Evolutionary conservation across 1,139 yeast species (phyloP).

Genomic region (Chernovozyma aurita): DNA sequence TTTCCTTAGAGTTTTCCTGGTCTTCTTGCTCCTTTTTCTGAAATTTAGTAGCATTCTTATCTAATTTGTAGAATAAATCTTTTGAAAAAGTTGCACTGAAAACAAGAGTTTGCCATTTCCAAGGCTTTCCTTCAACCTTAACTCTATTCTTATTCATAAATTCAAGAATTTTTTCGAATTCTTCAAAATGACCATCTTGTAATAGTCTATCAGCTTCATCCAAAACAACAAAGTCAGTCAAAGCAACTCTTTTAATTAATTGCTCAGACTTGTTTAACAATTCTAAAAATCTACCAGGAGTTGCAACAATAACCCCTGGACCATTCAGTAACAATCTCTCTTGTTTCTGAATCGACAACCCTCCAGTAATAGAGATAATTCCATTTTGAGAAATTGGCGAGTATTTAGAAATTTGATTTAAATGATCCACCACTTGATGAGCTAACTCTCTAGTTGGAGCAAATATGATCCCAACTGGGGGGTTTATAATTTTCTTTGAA

Average conservation of each 20-base stretch:
- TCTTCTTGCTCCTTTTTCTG: slow-evolving; percentile 25
- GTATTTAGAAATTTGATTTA: slow-evolving; percentile 55
- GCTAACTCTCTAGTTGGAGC: slow-evolving; percentile 97
- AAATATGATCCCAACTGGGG: slow-evolving; percentile 76
- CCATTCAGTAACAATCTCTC: slow-evolving; percentile 68
- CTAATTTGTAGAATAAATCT: slow-evolving; percentile 74
- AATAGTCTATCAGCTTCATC: slow-evolving; percentile 98
- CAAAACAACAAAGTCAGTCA: slow-evolving; percentile 67
- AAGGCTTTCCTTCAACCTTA: slow-evolving; percentile 18
- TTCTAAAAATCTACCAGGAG: slow-evolving; percentile 93
- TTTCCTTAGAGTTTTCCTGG: slow-evolving; percentile 17
- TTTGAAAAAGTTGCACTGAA: slow-evolving; percentile 92
- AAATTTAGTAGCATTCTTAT: slow-evolving; percentile 28
- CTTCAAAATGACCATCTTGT: slow-evolving; percentile 96
- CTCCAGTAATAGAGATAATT: slow-evolving; percentile 87
- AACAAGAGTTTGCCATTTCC: slow-evolving; percentile 84
- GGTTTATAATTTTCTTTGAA: slow-evolving; percentile 18
- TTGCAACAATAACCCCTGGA: slow-evolving; percentile 86
- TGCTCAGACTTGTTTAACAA: slow-evolving; percentile 61
- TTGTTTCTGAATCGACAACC: slow-evolving; percentile 90
- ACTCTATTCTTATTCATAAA: slow-evolving; percentile 40
- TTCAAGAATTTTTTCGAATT: slow-evolving; percentile 77
- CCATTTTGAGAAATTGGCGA: slow-evolving; percentile 55
- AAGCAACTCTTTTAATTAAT: slow-evolving; percentile 51
- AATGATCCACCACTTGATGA: slow-evolving; percentile 84